Evolutionary conservation across 73 alveolate species (phyloP).

Genomic region (Blepharisma japonicum): DNA sequence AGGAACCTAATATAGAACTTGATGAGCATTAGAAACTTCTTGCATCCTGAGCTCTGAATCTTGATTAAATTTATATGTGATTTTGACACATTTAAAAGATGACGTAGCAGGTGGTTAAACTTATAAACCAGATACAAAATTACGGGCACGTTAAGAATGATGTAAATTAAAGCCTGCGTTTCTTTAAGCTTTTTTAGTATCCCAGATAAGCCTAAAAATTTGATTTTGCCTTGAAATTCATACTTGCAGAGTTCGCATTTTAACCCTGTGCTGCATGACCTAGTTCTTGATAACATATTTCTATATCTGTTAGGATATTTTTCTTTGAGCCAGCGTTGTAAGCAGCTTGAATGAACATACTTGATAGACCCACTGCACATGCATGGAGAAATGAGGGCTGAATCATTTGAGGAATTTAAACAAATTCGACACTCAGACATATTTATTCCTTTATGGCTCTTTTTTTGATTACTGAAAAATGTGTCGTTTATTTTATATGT

Average conservation of each 20-base stretch:
- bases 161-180: not conserved
- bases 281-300: not conserved
- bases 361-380: conserved; percentile 48
- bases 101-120: not conserved
- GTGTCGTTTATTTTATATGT: too few relatives aligned
- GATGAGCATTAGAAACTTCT: not conserved
- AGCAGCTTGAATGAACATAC: conserved; percentile 45
- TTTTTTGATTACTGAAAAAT: too few relatives aligned
- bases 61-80: not conserved
- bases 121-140: not conserved
- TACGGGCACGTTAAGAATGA: not conserved
- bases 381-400: conserved; percentile 42
- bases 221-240: conserved; percentile 1
- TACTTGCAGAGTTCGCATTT: conserved; percentile 1
- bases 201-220: not conserved
- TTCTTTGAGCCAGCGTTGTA: conserved; percentile 49
- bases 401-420: not conserved
- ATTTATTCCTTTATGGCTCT: not conserved
- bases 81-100: not conserved
- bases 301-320: not conserved
- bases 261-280: not conserved
- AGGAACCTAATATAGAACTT: not conserved
- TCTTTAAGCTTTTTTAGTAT: not conserved
- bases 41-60: not conserved
- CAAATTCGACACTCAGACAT: conserved; percentile 17